Evolutionary conservation across 2,329 filamentous ascomycete species (phyloP).

Genomic region (Hortaea werneckii): DNA sequence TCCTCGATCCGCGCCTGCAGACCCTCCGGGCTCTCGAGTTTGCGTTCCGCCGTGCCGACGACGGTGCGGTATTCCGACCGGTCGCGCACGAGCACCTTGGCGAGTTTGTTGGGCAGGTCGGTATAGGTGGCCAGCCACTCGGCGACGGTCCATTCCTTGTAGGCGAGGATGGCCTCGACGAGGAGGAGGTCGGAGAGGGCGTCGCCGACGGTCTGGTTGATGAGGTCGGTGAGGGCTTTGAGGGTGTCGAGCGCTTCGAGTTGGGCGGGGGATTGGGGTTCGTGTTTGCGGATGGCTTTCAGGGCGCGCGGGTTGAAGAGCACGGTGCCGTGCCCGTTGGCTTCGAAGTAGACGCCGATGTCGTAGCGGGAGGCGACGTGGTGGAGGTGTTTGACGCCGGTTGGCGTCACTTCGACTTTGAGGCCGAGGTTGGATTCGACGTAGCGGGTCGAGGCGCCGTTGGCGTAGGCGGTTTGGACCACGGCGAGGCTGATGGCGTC

Average conservation of each 20-base stretch:
- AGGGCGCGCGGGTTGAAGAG: conserved; percentile 83
- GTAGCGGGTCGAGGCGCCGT: conserved; percentile 87
- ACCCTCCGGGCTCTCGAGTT: conserved; percentile 66
- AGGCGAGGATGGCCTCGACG: conserved; percentile 89
- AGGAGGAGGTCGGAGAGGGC: conserved; percentile 92
- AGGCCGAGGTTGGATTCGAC: conserved; percentile 79
- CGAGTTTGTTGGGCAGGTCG: conserved; percentile 90
- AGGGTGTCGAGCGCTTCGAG: conserved; percentile 81
- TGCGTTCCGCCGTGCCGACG: conserved; percentile 68
- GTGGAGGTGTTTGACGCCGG: conserved; percentile 94
- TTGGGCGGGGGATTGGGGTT: conserved; percentile 84
- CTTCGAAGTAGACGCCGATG: conserved; percentile 96
- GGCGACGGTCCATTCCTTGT: conserved; percentile 81
- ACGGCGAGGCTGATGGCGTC: conserved; percentile 83
- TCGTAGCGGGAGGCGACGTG: conserved; percentile 94
- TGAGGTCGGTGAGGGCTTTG: conserved; percentile 72
- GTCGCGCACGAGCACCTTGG: conserved; percentile 80
- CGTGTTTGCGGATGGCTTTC: conserved; percentile 63
- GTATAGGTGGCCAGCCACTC: conserved; percentile 88
- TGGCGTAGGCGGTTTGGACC: conserved; percentile 95
- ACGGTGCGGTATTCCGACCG: conserved; percentile 84
- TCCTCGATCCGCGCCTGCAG: conserved; percentile 80
- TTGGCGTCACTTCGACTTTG: conserved; percentile 85
- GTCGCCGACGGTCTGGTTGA: conserved; percentile 97
- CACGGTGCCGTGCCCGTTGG: conserved; percentile 93